Percentiles rank a stretch among this genome's conserved stretches.
Conservation (phyloP, 2,329 filamentous ascomycete genomes). For the Anthostomella pinea region DNA sequence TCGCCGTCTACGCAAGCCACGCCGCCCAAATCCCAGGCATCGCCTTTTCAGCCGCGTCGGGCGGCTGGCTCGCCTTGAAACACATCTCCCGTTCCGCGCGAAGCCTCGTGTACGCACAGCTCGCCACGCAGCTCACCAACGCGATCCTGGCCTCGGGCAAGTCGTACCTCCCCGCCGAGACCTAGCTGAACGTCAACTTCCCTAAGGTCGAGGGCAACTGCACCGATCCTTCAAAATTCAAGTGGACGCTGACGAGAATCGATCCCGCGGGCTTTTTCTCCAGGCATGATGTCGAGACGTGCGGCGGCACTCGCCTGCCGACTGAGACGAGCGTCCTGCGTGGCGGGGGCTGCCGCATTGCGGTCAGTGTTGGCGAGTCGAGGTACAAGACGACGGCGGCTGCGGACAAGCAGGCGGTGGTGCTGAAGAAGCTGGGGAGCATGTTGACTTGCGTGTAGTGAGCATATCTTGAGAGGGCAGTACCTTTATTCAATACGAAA, state of each 20-base stretch:
- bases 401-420: slow-evolving; percentile 47
- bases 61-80: slow-evolving; percentile 52
- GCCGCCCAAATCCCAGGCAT: slow-evolving; percentile 60
- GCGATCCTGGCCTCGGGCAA: slow-evolving; percentile 52
- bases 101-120: slow-evolving; percentile 60
- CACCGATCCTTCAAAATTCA: slow-evolving; percentile 51
- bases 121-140: slow-evolving; percentile 57
- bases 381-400: slow-evolving; percentile 58
- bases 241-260: slow-evolving; percentile 63
- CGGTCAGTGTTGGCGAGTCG: slow-evolving; percentile 61
- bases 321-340: slow-evolving; percentile 54
- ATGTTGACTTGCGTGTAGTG: slow-evolving; percentile 50
- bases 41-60: slow-evolving; percentile 60
- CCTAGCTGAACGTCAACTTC: slow-evolving; percentile 70
- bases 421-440: slow-evolving; percentile 47
- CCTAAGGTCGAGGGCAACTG: slow-evolving; percentile 52
- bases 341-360: slow-evolving; percentile 55
- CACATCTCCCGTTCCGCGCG: slow-evolving; percentile 49
- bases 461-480: no score
- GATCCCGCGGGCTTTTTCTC: slow-evolving; percentile 53
- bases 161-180: slow-evolving; percentile 60
- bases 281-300: slow-evolving; percentile 54
- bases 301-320: slow-evolving; percentile 54
- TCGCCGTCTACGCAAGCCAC: slow-evolving; percentile 55
- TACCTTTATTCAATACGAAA: no score